Percentiles rank a stretch among this genome's conserved stretches.
Evolutionary conservation across 202 grass and related monocot species (phyloP).

Genomic region (Hordeum pubiflorum): DNA sequence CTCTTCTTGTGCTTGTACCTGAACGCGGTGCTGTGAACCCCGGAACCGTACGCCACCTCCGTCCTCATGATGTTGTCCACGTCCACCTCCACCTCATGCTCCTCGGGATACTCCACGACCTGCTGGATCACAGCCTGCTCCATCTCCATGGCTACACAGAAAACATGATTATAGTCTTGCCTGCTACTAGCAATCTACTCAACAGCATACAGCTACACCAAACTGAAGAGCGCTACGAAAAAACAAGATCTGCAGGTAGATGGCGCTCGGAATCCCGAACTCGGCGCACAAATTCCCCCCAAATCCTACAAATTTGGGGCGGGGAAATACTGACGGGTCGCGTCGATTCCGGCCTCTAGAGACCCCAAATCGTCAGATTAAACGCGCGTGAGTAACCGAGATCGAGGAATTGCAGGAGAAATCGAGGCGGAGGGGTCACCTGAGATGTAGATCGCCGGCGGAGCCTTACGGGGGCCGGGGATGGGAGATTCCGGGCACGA

Average conservation of each 20-base stretch:
- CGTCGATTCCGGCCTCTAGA: neutral
- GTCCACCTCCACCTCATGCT: neutral
- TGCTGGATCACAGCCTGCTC: constrained; percentile 17
- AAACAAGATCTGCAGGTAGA: neutral
- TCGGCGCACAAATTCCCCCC: neutral
- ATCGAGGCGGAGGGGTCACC: constrained; percentile 25
- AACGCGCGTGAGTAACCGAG: neutral
- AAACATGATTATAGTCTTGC: neutral
- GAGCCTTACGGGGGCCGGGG: neutral
- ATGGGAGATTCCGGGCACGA: constrained; percentile 22
- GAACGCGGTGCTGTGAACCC: constrained; percentile 10
- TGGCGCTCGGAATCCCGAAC: neutral
- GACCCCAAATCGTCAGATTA: neutral
- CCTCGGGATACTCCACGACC: constrained; percentile 5
- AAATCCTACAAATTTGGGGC: neutral
- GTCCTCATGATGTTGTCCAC: neutral
- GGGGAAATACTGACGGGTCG: neutral
- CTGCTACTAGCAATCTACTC: neutral
- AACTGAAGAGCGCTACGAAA: neutral
- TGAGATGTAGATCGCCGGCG: constrained; percentile 5
- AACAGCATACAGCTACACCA: neutral
- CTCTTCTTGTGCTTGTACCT: constrained; percentile 50
- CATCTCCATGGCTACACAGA: constrained; percentile 21
- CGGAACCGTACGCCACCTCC: constrained; percentile 21
- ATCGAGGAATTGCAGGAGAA: neutral